Evolutionary conservation across 805 yeast genomes (phyloP), one percentile per base, ranked within the genome.

Genomic region (Candida morakotiae): DNA sequence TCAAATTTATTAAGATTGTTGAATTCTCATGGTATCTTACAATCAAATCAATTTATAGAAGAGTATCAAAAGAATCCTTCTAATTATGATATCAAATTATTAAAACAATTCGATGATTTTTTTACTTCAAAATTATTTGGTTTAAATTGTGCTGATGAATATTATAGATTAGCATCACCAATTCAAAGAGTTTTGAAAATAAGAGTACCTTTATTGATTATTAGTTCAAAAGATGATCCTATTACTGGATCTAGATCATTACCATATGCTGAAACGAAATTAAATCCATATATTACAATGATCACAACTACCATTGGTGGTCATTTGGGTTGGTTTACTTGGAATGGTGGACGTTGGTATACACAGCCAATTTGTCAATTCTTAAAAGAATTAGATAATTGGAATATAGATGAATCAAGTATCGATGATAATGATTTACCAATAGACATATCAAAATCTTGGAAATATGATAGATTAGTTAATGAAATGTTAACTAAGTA

Each of bases 151-250:
- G 83, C 81, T 2, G 59, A 58, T 39, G 78, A 79, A 32, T 83
- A 83, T 58, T 83, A 83, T 53, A 61, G 80, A 37, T 78, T 74
- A 22, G 85, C 82, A 2, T 73, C 82, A 11, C 83, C 89, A 1
- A 65, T 72, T 22, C 71, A 75, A 44, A 64, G 81, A 45, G 57
- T 83, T 14, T 58, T 69, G 28, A 66, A 73, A 40, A 72, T 83
- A 31, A 69, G 75, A 42, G 77, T 81, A 3, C 93, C 93, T 10
- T 60, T 75, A 31, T 42, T 83, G 36, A 69, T 77, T n/a, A 56
- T 83, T 16, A 77, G 73, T 49, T 68, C 88, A 0, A 49, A 55
- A 14, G 91, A 83, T 53, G 93, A 83, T 52, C 87, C 91, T 5
- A 71, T 83, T 29, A 71, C 79, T 28, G 69, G 71, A 4, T 72